phyloP scores from a whole-genome alignment of 1,139 yeast genomes.

The Yamadazyma siamensis region DNA sequence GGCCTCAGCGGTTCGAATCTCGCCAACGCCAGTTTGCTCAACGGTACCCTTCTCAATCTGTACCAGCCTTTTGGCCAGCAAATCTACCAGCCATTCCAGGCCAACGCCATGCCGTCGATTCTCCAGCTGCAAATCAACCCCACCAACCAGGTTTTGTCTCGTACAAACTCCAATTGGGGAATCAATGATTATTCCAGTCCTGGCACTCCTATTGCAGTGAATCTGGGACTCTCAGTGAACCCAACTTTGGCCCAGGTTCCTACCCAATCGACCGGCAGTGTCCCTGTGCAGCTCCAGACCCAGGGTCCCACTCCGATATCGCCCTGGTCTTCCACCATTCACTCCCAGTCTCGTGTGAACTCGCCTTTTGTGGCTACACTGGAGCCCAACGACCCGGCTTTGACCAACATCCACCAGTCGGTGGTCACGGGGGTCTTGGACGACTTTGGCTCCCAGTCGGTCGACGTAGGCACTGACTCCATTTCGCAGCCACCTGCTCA shows the following conservation, averaged over 20 bases:
- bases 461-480: too few species aligned
- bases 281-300: constrained; percentile 19
- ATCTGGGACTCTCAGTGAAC: constrained; percentile 8
- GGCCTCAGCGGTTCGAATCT: constrained; percentile 1
- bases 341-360: constrained; percentile 35
- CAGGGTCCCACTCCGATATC: constrained; percentile 43
- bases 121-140: constrained; percentile 32
- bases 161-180: constrained; percentile 43
- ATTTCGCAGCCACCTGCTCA: neutral
- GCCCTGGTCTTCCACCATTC: constrained; percentile 39
- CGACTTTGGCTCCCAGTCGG: constrained; percentile 22
- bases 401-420: constrained; percentile 34
- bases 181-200: constrained; percentile 27
- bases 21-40: neutral
- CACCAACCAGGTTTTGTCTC: constrained; percentile 31
- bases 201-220: constrained; percentile 27
- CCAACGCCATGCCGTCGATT: constrained; percentile 25
- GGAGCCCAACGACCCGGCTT: constrained; percentile 23
- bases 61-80: constrained; percentile 8
- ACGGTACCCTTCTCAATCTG: constrained; percentile 4
- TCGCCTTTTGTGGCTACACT: constrained; percentile 37
- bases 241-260: too few species aligned
- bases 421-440: constrained; percentile 38
- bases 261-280: neutral
- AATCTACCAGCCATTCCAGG: constrained; percentile 9